Percentiles rank a stretch among this genome's conserved stretches.
These are phyloP conservation scores for Neurospora terricola DNA, from an alignment of 495 filamentous ascomycete genomes.

Conservation along the genomic window DNA sequence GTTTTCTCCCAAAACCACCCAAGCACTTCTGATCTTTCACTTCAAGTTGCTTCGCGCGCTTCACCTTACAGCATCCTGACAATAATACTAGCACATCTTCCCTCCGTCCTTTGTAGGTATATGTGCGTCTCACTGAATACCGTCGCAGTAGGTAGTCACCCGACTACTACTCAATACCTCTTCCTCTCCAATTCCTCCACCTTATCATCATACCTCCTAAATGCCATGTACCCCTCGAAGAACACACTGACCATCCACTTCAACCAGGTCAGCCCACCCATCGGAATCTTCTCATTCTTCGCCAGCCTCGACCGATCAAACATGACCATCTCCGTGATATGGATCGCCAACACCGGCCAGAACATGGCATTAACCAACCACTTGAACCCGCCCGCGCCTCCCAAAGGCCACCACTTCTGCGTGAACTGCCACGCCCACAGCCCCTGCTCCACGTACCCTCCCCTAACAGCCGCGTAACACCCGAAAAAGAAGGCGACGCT, in stretches of 20 bases:
- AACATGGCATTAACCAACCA: conserved; percentile 32
- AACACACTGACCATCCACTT: conserved; percentile 29
- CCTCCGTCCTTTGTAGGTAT: neutral
- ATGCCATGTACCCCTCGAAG: conserved; percentile 28
- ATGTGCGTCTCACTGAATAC: neutral
- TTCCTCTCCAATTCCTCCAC: conserved; percentile 15
- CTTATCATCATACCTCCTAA: conserved; percentile 31
- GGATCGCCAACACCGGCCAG: conserved; percentile 23
- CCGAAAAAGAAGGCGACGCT: conserved; percentile 26
- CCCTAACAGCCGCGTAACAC: conserved; percentile 12
- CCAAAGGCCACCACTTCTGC: conserved; percentile 10
- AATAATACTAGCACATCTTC: neutral
- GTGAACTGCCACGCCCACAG: conserved; percentile 7
- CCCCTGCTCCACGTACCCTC: conserved; percentile 7
- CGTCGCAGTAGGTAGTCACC: neutral
- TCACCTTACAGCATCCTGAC: neutral
- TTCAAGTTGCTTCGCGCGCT: neutral
- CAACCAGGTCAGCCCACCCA: conserved; percentile 24
- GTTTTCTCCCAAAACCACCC: neutral
- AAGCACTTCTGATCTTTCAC: neutral
- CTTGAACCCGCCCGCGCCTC: conserved; percentile 19
- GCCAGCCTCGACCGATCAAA: conserved; percentile 22
- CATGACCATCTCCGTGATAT: conserved; percentile 29
- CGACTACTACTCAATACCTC: neutral
- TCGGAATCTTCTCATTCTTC: conserved; percentile 19